Evolutionary conservation across 805 yeast species (phyloP), one percentile per base, ranked within the genome.

Genomic region (Kazachstania africana): DNA sequence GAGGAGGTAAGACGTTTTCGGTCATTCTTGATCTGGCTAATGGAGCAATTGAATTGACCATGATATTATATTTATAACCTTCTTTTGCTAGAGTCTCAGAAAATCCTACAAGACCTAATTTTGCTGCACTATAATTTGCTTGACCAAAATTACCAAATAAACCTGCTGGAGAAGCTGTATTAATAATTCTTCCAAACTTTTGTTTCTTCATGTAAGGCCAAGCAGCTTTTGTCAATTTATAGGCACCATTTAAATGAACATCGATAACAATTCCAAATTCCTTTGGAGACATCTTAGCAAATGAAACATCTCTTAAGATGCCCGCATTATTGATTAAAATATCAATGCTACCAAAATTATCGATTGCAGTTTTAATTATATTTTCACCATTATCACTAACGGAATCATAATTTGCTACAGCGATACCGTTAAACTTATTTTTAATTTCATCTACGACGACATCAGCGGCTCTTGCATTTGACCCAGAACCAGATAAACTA

Each of bases 131-230:
- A 61, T 88, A 88, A 62, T 88, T 88, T 25, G 94, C 74, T 62
- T 88, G 98, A 30, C 98, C 98, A 60, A 87, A 88, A 62, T 85
- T 85, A 39, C 98, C 98, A 55, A 79, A 88, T 42, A 88, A 67
- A 15, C 98, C 98, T 22, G 97, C 97, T 4, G 97, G 95, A 4
- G 95, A 85, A 17, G 94, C 75, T n/a, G 96, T 87, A 68, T 84
- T 87, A 47, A 88, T 60, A 45, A 88, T 70, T 47, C 97, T 70
- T 42, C 98, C 98, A 51, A 66, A 88, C 38, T 73, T 72, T 59
- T 91, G 96, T 42, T 80, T 61, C 53, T 73, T 74, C 65, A 88
- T 72, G 53, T 79, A 67, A 6, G 88, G 85, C 97, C 97, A 88
- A 24, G 95, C 95, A 15, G 94, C 87, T 45, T 70, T 69, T 27